Percentiles rank a stretch among this genome's conserved stretches.
These are phyloP conservation scores for Bisporella sp. DNA, from an alignment of 2,329 filamentous ascomycete genomes.

Conservation along the genomic window DNA sequence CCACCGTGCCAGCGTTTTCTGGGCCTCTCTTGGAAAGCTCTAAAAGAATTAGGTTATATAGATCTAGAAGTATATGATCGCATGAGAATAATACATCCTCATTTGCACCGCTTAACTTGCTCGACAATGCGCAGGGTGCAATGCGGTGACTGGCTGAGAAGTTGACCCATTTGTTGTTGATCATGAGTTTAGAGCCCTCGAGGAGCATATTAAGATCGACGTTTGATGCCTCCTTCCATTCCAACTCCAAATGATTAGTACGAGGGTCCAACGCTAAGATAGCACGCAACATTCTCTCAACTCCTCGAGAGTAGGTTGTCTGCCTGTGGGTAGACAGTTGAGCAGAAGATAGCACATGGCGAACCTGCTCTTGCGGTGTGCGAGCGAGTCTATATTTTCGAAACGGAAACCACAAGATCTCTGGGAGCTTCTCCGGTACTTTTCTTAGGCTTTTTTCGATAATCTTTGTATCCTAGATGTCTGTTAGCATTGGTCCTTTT, in stretches of 20 bases:
- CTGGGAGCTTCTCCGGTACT: slow-evolving; percentile 2
- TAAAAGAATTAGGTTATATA: slow-evolving; percentile 2
- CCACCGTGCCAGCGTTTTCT: not conserved
- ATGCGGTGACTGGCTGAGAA: slow-evolving; percentile 10
- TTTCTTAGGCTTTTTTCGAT: slow-evolving; percentile 13
- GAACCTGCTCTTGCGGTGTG: slow-evolving; percentile 7
- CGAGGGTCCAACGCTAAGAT: slow-evolving; percentile 13
- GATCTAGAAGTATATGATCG: slow-evolving; percentile 8
- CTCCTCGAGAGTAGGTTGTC: slow-evolving; percentile 10
- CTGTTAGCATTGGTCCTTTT: not conserved
- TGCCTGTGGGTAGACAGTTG: not conserved
- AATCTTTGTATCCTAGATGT: slow-evolving; percentile 1
- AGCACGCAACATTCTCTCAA: slow-evolving; percentile 13
- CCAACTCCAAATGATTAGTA: slow-evolving; percentile 9
- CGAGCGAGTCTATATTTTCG: slow-evolving; percentile 1
- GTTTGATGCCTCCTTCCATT: slow-evolving; percentile 13
- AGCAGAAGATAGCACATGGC: slow-evolving; percentile 11
- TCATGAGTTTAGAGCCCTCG: slow-evolving; percentile 2
- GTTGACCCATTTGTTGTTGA: slow-evolving; percentile 22
- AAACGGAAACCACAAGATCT: slow-evolving; percentile 7
- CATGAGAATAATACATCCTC: slow-evolving; percentile 3
- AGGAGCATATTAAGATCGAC: slow-evolving; percentile 14
- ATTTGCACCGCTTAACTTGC: not conserved
- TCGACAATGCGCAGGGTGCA: slow-evolving; percentile 5
- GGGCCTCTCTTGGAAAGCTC: not conserved